Evolutionary conservation across 2,329 filamentous ascomycete genomes (phyloP).

Genomic region (Podosphaera leucotricha): DNA sequence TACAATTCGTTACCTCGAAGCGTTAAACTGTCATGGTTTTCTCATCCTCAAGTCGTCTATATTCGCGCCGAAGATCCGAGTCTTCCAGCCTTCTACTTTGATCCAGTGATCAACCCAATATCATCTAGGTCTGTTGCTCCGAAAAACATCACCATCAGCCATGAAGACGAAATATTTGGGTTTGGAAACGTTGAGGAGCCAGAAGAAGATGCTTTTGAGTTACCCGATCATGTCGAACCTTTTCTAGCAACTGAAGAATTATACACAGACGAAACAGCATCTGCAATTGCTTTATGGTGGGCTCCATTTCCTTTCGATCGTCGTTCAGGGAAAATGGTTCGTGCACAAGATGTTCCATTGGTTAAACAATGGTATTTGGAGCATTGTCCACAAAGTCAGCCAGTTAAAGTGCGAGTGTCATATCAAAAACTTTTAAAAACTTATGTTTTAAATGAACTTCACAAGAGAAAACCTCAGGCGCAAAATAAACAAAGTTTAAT

Average conservation of each 20-base stretch:
- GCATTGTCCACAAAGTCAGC: conserved; percentile 73
- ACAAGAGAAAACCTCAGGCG: conserved; percentile 87
- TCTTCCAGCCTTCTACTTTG: conserved; percentile 90
- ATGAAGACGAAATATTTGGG: conserved; percentile 88
- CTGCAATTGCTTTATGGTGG: conserved; percentile 93
- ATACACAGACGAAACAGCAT: conserved; percentile 69
- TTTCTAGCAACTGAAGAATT: conserved; percentile 80
- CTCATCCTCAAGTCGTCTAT: conserved; percentile 80
- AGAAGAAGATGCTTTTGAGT: conserved; percentile 58
- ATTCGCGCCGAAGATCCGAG: conserved; percentile 68
- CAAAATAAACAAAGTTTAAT: conserved; percentile 86
- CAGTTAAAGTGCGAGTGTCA: conserved; percentile 90
- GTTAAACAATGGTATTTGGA: conserved; percentile 98
- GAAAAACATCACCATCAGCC: conserved; percentile 76
- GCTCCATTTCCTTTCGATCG: conserved; percentile 90
- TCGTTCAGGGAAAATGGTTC: conserved; percentile 83
- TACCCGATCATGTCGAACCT: conserved; percentile 59
- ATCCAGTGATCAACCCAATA: conserved; percentile 92
- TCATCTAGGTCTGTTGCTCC: conserved; percentile 83
- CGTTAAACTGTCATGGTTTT: conserved; percentile 84
- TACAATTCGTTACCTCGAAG: conserved; percentile 94
- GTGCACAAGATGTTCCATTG: conserved; percentile 86
- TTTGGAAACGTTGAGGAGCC: conserved; percentile 45
- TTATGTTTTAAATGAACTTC: conserved; percentile 85
- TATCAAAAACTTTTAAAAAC: conserved; percentile 97